These are phyloP conservation scores for Hygrophila difformis DNA, from an alignment of 257 asterid species.

Conservation along the genomic window DNA sequence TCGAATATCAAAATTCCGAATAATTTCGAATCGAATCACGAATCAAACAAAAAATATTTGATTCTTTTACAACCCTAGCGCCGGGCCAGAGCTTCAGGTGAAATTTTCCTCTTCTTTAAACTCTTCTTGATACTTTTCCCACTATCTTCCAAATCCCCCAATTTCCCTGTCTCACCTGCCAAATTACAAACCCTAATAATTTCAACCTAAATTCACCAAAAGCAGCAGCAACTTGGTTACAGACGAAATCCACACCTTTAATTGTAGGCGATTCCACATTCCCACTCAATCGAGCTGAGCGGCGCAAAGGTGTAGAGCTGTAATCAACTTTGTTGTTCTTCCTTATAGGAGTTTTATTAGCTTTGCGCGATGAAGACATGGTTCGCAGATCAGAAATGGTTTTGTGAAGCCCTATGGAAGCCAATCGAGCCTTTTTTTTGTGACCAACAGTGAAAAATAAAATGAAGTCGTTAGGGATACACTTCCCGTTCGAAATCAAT, in stretches of 20 bases:
- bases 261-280: conserved; percentile 22
- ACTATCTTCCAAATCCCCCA: conserved; percentile 20
- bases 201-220: not conserved
- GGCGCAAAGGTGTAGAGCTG: conserved; percentile 49
- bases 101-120: conserved; percentile 12
- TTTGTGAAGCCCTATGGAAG: conserved; percentile 49
- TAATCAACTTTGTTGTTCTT: conserved; percentile 32
- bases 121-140: conserved; percentile 21
- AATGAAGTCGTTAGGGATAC: not conserved
- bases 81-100: conserved; percentile 41
- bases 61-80: too few relatives aligned
- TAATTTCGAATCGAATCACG: too few relatives aligned
- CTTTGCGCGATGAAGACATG: conserved; percentile 33
- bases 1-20: too few relatives aligned
- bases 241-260: conserved; percentile 16
- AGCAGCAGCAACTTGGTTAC: not conserved
- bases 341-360: conserved; percentile 24
- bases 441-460: not conserved
- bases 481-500: not conserved
- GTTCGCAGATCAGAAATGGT: conserved; percentile 47
- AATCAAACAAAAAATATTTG: too few relatives aligned
- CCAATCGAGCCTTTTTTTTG: conserved; percentile 47
- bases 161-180: conserved; percentile 16
- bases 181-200: not conserved
- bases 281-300: conserved; percentile 49